These are phyloP conservation scores for Pseudogymnoascus sp. DNA, from an alignment of 2,329 filamentous ascomycete genomes.

Conservation along the genomic window DNA sequence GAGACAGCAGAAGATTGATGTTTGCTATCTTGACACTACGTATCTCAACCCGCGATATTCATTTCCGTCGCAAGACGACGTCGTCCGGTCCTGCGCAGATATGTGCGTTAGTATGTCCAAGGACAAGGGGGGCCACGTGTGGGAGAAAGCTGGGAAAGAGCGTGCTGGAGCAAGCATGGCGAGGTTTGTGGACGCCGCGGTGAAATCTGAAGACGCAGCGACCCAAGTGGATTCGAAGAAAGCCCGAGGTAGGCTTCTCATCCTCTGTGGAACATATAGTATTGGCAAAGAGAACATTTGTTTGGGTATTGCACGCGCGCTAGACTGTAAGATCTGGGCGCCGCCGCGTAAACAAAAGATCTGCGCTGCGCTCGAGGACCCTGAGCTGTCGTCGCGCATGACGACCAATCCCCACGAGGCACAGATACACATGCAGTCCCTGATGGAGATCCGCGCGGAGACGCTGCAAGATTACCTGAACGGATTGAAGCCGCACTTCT, in stretches of 20 bases:
- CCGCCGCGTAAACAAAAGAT: conserved; percentile 75
- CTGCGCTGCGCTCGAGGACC: conserved; percentile 74
- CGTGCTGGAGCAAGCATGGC: conserved; percentile 50
- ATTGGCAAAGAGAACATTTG: conserved; percentile 98
- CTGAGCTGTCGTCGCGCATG: conserved; percentile 67
- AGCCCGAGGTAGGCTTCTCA: conserved; percentile 61
- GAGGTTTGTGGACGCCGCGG: conserved; percentile 41
- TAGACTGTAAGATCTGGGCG: conserved; percentile 84
- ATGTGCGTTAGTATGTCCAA: conserved; percentile 73
- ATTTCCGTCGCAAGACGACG: conserved; percentile 81
- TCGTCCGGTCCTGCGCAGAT: conserved; percentile 78
- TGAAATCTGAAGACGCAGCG: conserved; percentile 18
- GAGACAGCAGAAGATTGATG: conserved; percentile 79
- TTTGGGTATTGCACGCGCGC: conserved; percentile 77
- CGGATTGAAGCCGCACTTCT: conserved; percentile 71
- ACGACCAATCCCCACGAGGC: conserved; percentile 74
- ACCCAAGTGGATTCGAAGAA: conserved; percentile 23
- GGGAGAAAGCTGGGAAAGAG: conserved; percentile 47
- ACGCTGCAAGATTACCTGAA: conserved; percentile 85
- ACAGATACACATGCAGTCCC: conserved; percentile 94
- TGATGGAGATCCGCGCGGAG: conserved; percentile 88
- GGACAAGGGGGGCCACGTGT: conserved; percentile 46
- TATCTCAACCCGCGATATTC: conserved; percentile 94
- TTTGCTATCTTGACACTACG: conserved; percentile 95
- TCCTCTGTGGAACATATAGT: conserved; percentile 92